Conservation (phyloP, 2,329 filamentous ascomycete species). For the Aspergillus fructus region DNA sequence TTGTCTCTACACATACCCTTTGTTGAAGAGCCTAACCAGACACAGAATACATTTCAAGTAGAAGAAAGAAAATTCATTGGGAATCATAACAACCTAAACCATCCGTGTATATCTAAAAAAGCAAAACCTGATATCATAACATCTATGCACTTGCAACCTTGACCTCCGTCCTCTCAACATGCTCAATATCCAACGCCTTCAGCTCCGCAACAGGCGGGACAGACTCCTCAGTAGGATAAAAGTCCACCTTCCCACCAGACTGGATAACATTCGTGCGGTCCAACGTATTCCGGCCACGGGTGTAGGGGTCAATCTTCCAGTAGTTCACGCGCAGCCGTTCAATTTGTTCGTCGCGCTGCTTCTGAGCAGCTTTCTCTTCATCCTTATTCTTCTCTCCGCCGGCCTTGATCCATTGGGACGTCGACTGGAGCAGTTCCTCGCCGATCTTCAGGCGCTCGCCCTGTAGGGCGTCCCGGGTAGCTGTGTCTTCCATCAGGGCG, state of each 20-base stretch:
- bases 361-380: conserved; percentile 51
- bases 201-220: conserved; percentile 2
- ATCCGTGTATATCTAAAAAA: conserved; percentile 2
- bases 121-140: background rate
- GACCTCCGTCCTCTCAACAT: conserved; percentile 16
- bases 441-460: conserved; percentile 64
- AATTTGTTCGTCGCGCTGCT: conserved; percentile 61
- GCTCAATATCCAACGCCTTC: conserved; percentile 18
- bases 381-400: conserved; percentile 43
- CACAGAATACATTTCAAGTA: background rate
- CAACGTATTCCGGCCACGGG: conserved; percentile 75
- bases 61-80: conserved; percentile 4
- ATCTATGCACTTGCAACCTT: conserved; percentile 8
- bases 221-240: conserved; percentile 54
- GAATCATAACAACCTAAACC: conserved; percentile 10
- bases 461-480: conserved; percentile 62
- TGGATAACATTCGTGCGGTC: conserved; percentile 74
- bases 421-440: conserved; percentile 69
- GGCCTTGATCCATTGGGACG: conserved; percentile 69
- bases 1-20: no score
- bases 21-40: no score
- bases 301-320: conserved; percentile 84
- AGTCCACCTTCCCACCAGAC: conserved; percentile 65
- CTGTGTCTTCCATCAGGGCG: conserved; percentile 64
- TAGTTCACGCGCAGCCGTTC: conserved; percentile 70